These are phyloP conservation scores for Hypoxylon sp. DNA, from an alignment of 2,329 filamentous ascomycete genomes.

Conservation along the genomic window DNA sequence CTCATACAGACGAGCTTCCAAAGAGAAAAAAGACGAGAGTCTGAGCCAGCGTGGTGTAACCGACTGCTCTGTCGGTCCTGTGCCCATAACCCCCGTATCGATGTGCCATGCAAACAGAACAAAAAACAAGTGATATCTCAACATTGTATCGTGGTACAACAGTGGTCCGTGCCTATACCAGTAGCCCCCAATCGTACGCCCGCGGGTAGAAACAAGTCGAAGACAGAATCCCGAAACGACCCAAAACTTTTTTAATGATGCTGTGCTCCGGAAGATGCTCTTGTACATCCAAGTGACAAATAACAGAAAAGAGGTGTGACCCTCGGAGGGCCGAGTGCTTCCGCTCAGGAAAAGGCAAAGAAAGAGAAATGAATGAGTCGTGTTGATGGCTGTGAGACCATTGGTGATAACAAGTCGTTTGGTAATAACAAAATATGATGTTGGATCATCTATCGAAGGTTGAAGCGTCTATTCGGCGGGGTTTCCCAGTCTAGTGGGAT, in stretches of 20 bases:
- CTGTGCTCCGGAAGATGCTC: conserved; percentile 60
- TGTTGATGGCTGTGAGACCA: conserved; percentile 30
- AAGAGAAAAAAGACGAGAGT: conserved; percentile 19
- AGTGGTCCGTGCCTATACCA: conserved; percentile 37
- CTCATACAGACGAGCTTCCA: conserved; percentile 23
- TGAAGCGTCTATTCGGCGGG: conserved; percentile 7
- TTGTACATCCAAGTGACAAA: conserved; percentile 53
- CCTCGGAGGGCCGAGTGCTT: conserved; percentile 39
- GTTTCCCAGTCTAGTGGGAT: conserved; percentile 56
- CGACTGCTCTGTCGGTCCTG: conserved; percentile 25
- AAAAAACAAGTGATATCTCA: conserved; percentile 46
- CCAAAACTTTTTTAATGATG: conserved; percentile 56
- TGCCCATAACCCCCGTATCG: conserved; percentile 39
- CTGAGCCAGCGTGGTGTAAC: conserved; percentile 28
- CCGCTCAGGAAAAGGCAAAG: conserved; percentile 39
- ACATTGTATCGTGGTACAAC: conserved; percentile 43
- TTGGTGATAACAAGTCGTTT: conserved; percentile 36
- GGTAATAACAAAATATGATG: conserved; percentile 40
- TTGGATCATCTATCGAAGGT: conserved; percentile 25
- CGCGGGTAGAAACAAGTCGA: conserved; percentile 40
- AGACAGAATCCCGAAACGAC: conserved; percentile 43
- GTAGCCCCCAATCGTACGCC: conserved; percentile 43
- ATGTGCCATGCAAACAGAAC: conserved; percentile 42
- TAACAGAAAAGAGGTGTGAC: conserved; percentile 47
- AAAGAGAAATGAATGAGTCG: conserved; percentile 41